A percentile compares a stretch with the other conserved stretches of the same genome.
Conservation (phyloP, 2,329 filamentous ascomycete genomes). For the Ophiostoma quercus region DNA sequence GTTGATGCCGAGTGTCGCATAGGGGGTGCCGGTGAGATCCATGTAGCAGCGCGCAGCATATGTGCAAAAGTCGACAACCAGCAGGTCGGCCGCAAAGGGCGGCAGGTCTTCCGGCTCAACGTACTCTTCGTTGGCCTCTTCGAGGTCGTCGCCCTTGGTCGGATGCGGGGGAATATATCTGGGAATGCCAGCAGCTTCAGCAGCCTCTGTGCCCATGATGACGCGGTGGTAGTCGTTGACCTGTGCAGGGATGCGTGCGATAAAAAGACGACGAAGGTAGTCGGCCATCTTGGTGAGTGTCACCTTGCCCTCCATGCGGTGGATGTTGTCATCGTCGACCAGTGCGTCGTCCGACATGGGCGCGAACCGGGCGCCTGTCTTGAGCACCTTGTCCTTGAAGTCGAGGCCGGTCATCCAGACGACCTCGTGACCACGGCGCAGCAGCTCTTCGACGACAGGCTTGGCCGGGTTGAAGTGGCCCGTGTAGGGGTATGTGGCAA, state of each 20-base stretch:
- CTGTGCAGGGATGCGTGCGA: slow-evolving; percentile 25
- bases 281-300: slow-evolving; percentile 20
- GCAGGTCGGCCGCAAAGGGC: slow-evolving; percentile 24
- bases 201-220: slow-evolving; percentile 11
- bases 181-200: slow-evolving; percentile 1
- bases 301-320: slow-evolving; percentile 17
- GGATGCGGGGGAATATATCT: background rate
- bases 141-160: background rate
- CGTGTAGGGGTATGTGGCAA: slow-evolving; percentile 39
- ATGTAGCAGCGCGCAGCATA: slow-evolving; percentile 25
- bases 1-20: slow-evolving; percentile 39
- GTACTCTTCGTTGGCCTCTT: background rate
- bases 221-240: slow-evolving; percentile 22
- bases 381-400: slow-evolving; percentile 35
- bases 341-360: slow-evolving; percentile 33
- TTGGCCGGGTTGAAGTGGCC: slow-evolving; percentile 40
- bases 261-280: slow-evolving; percentile 24
- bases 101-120: background rate
- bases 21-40: slow-evolving; percentile 30
- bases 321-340: slow-evolving; percentile 26
- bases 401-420: slow-evolving; percentile 37
- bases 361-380: slow-evolving; percentile 35
- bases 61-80: slow-evolving; percentile 27
- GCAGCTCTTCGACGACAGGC: slow-evolving; percentile 37
- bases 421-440: slow-evolving; percentile 37